Evolutionary conservation across 352 stramenopile species (phyloP), one percentile per base, ranked within the genome.

Genomic region (Lagenidium sp.): DNA sequence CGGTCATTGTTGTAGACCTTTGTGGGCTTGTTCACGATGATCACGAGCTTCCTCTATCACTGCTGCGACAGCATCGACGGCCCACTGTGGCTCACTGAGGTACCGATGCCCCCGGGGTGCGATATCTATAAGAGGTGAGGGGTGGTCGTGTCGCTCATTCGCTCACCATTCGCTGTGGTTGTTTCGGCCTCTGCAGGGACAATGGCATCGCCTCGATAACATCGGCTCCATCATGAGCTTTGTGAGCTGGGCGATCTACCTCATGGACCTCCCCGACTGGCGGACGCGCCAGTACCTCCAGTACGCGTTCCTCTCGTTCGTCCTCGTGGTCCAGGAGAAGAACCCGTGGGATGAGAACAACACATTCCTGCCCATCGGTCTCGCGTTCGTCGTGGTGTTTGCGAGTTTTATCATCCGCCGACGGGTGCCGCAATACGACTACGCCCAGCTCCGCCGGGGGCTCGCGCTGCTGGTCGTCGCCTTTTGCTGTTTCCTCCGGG

Each of bases 141-240:
- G n/a, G n/a, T n/a, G n/a, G n/a, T n/a, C n/a, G n/a, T n/a, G n/a
- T n/a, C n/a, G n/a, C n/a, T n/a, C n/a, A n/a, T n/a, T n/a, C n/a
- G n/a, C n/a, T n/a, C n/a, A n/a, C n/a, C n/a, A n/a, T n/a, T n/a
- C n/a, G n/a, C n/a, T n/a, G n/a, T n/a, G n/a, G n/a, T n/a, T n/a
- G n/a, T n/a, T n/a, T n/a, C n/a, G n/a, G n/a, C n/a, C 20, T 0
- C 20, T n/a, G 16, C 19, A 81, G 74, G 71, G 74, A 1, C 71
- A 89, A 44, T 89, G 77, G 77, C 77, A 89, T 52, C 69, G 72
- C 2, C 63, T 89, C 20, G 77, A 89, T 52, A 89, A 89, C 39
- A 85, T 89, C 34, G 77, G 74, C 46, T 82, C 77, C 50, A 79
- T 87, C 63, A 87, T 85, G 74, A 83, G 71, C 57, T 85, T 89